A percentile compares a stretch with the other conserved stretches of the same genome.
phyloP scores from a whole-genome alignment of 306 rosid species.

The Trifolium dubium region DNA sequence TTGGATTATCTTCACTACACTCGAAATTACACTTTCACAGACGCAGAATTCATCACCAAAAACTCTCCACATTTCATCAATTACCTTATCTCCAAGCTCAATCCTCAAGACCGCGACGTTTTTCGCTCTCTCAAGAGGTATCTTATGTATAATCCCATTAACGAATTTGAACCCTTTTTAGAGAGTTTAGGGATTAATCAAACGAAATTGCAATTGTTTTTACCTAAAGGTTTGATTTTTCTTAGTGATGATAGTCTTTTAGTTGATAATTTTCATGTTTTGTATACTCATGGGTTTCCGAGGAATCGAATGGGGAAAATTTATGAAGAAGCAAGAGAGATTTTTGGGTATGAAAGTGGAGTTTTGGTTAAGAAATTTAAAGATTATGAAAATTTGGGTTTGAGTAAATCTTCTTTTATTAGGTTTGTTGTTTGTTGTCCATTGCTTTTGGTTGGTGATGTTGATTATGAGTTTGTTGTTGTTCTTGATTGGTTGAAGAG shows the following conservation, averaged over 20 bases:
- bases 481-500: conserved; percentile 61
- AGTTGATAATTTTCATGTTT: conserved; percentile 61
- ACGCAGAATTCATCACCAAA: conserved; percentile 74
- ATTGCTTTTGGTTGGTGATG: conserved; percentile 60
- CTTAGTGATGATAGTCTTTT: conserved; percentile 61
- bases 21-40: conserved; percentile 55
- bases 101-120: conserved; percentile 40
- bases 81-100: conserved; percentile 48
- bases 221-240: conserved; percentile 59
- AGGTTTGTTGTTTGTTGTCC: conserved; percentile 76
- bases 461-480: conserved; percentile 47
- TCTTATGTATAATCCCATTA: conserved; percentile 68
- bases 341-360: conserved; percentile 59
- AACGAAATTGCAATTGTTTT: conserved; percentile 50
- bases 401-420: conserved; percentile 57
- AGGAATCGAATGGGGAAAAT: conserved; percentile 65
- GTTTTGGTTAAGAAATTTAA: conserved; percentile 55
- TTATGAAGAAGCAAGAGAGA: conserved; percentile 64
- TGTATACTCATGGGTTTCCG: conserved; percentile 67
- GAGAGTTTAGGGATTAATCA: conserved; percentile 75
- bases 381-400: conserved; percentile 69
- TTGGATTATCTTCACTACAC: conserved; percentile 71
- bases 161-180: conserved; percentile 84
- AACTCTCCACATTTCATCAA: conserved; percentile 70
- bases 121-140: conserved; percentile 51